Evolutionary conservation across 2,329 filamentous ascomycete species (phyloP).

Genomic region (Colletotrichum spinosum): DNA sequence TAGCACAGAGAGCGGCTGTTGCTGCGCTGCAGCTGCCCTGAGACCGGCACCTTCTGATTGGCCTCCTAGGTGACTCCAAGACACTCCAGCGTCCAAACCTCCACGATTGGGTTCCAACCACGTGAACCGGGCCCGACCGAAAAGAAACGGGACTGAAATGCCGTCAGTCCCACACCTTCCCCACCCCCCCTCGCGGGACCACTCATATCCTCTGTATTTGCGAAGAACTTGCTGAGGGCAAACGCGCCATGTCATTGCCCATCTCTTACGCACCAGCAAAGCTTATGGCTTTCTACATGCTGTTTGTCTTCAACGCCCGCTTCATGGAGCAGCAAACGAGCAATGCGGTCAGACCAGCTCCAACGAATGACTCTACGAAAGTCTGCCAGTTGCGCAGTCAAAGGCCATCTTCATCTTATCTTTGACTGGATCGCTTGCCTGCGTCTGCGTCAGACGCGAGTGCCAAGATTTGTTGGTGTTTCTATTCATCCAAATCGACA

Average conservation of each 20-base stretch:
- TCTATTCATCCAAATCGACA: conserved; percentile 61
- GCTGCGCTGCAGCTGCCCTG: neutral
- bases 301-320: conserved; percentile 51
- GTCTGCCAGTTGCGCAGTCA: conserved; percentile 62
- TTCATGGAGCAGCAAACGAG: conserved; percentile 64
- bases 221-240: neutral
- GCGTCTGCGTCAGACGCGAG: conserved; percentile 45
- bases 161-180: neutral
- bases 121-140: neutral
- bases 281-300: conserved; percentile 37
- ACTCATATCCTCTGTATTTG: conserved; percentile 1
- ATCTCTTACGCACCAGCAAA: conserved; percentile 31
- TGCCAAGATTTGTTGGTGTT: conserved; percentile 55
- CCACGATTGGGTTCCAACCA: neutral
- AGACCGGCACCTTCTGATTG: too few species aligned
- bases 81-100: neutral
- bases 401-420: conserved; percentile 54
- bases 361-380: conserved; percentile 61
- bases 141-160: neutral
- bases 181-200: neutral
- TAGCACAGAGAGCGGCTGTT: too few species aligned
- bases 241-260: neutral
- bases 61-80: too few species aligned
- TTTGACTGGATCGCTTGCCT: conserved; percentile 41
- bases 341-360: conserved; percentile 62